Conservation (phyloP, 768 basidiomycete species). For the Lentinula guzmanii region DNA sequence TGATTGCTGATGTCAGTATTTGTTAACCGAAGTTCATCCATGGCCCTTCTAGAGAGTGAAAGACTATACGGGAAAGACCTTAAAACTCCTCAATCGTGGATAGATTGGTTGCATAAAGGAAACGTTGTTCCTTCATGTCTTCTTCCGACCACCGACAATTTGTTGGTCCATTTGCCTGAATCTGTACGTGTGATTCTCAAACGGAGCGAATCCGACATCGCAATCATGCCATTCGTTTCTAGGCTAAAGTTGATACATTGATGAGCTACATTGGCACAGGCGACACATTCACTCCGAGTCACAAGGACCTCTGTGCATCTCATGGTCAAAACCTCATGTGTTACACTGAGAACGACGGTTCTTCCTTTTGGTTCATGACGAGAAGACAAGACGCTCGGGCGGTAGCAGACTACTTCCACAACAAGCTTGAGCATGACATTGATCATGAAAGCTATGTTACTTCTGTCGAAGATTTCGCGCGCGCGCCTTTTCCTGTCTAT, state of each 20-base stretch:
- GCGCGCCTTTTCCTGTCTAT: slow-evolving; percentile 65
- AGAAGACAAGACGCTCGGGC: slow-evolving; percentile 46
- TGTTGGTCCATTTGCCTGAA: slow-evolving; percentile 50
- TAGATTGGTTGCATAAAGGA: slow-evolving; percentile 45
- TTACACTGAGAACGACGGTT: slow-evolving; percentile 65
- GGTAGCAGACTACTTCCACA: slow-evolving; percentile 55
- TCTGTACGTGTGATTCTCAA: slow-evolving; percentile 30
- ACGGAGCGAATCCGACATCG: neutral
- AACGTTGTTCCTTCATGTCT: slow-evolving; percentile 47
- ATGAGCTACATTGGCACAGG: slow-evolving; percentile 85
- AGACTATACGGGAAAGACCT: slow-evolving; percentile 77
- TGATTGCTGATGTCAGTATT: slow-evolving; percentile 28
- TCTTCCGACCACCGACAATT: slow-evolving; percentile 52
- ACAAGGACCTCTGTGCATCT: slow-evolving; percentile 81
- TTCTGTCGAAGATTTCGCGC: slow-evolving; percentile 54
- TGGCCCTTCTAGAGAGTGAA: slow-evolving; percentile 37
- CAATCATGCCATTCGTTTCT: neutral
- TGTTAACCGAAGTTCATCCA: neutral
- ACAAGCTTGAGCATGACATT: slow-evolving; percentile 45
- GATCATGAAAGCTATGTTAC: slow-evolving; percentile 72
- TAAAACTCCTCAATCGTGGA: slow-evolving; percentile 62
- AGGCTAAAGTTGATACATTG: slow-evolving; percentile 53
- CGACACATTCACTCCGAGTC: slow-evolving; percentile 79
- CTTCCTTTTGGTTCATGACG: slow-evolving; percentile 88
- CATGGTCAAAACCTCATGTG: slow-evolving; percentile 87